phyloP scores from a whole-genome alignment of 2,329 filamentous ascomycete species.

The Tolypocladium pustulatum region DNA sequence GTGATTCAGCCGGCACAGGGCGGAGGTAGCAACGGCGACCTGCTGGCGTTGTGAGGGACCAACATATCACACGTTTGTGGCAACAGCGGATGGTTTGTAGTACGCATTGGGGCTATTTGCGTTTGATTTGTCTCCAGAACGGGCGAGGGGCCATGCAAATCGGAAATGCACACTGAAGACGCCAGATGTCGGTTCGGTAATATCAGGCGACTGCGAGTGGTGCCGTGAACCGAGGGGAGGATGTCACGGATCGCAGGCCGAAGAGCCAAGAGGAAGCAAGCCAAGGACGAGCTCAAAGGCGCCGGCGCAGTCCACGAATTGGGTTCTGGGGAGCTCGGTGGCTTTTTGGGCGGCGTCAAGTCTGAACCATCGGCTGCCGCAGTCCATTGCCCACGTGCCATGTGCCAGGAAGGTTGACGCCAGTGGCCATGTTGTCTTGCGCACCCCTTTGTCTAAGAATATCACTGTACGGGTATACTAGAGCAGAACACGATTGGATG shows the following conservation, averaged over 20 bases:
- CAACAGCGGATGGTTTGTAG: neutral
- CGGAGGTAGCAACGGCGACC: constrained; percentile 56
- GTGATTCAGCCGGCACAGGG: constrained; percentile 60
- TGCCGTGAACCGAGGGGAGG: neutral
- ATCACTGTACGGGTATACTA: neutral
- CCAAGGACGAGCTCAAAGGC: neutral
- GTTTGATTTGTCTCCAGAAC: neutral
- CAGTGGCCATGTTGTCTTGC: neutral
- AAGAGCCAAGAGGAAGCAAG: neutral
- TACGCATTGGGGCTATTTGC: neutral
- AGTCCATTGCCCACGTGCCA: neutral
- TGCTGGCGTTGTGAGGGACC: constrained; percentile 48
- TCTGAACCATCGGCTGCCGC: neutral
- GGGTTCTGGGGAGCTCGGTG: neutral
- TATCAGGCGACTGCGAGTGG: neutral
- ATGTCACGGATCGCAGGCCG: neutral
- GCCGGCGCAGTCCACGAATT: no score
- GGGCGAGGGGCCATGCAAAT: neutral
- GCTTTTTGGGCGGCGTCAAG: neutral
- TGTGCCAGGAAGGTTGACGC: neutral
- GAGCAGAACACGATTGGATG: neutral
- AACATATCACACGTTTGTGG: neutral
- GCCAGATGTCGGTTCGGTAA: no score
- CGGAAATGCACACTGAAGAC: neutral
- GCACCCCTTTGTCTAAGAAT: neutral